A percentile compares a stretch with the other conserved stretches of the same genome.
These are phyloP conservation scores for Phlebiopsis flavidoalba DNA, from an alignment of 768 basidiomycete genomes.

Conservation along the genomic window DNA sequence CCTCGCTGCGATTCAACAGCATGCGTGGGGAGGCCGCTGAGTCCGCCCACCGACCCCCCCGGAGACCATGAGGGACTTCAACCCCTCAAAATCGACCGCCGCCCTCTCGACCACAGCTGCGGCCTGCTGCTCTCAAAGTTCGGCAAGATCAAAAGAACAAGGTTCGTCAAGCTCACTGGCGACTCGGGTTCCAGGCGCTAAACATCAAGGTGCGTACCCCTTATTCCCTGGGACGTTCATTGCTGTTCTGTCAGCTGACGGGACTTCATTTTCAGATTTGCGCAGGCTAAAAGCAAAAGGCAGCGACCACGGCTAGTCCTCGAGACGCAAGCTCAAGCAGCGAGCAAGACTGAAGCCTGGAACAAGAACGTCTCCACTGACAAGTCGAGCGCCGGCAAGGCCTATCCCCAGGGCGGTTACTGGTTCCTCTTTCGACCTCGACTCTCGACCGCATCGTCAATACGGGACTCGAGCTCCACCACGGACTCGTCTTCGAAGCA, in stretches of 20 bases:
- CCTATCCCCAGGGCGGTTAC: constrained; percentile 26
- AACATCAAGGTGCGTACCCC: constrained; percentile 24
- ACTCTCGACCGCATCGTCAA: too few species aligned
- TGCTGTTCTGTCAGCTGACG: too few species aligned
- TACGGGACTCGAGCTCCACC: too few species aligned
- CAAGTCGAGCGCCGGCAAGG: constrained; percentile 23
- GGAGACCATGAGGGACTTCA: too few species aligned
- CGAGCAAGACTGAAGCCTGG: constrained; percentile 30
- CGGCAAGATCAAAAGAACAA: constrained; percentile 43
- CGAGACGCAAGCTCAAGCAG: constrained; percentile 20
- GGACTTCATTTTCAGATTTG: constrained; percentile 19
- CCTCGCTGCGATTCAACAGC: constrained; percentile 21
- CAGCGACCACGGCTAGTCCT: constrained; percentile 21
- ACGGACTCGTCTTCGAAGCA: too few species aligned
- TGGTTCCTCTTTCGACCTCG: too few species aligned
- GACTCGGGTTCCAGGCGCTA: constrained; percentile 28
- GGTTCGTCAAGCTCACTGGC: constrained; percentile 38
- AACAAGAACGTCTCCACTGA: constrained; percentile 33
- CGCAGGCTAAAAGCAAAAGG: constrained; percentile 31
- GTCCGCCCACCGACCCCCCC: constrained; percentile 28
- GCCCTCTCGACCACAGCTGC: constrained; percentile 28
- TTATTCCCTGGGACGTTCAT: neutral
- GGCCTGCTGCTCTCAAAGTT: constrained; percentile 22
- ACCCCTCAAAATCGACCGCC: constrained; percentile 30
- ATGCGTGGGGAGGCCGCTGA: constrained; percentile 34